Conservation (phyloP, 768 basidiomycete species). For the Rhizopogon roseolus region DNA sequence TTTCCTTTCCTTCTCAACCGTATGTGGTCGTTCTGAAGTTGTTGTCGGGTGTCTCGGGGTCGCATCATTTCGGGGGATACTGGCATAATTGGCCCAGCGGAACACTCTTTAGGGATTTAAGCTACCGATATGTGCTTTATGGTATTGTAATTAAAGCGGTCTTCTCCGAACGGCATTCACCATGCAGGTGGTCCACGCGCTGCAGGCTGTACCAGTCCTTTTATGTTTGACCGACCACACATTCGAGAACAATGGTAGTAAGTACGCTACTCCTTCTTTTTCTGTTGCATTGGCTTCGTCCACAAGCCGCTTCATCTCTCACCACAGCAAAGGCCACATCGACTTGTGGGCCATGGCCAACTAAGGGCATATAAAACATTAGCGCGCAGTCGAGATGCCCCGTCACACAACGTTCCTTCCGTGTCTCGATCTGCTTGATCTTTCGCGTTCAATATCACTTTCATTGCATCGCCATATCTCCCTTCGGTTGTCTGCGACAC, state of each 20-base stretch:
- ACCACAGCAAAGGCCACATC: background rate
- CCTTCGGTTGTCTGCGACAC: slow-evolving; percentile 17
- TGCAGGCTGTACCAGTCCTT: too few species aligned
- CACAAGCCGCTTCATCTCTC: background rate
- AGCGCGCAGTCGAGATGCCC: background rate
- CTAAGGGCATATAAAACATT: background rate
- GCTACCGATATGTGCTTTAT: background rate
- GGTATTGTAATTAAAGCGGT: background rate
- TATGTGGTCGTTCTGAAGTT: background rate
- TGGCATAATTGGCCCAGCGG: background rate
- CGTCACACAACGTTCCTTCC: background rate
- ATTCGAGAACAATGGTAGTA: background rate
- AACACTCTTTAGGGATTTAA: background rate
- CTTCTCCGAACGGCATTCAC: background rate
- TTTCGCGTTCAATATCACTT: slow-evolving; percentile 2
- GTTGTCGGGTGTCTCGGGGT: too few species aligned
- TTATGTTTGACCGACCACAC: background rate
- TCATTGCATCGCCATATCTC: slow-evolving; percentile 4
- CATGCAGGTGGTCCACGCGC: background rate
- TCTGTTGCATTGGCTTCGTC: background rate
- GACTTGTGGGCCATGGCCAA: background rate
- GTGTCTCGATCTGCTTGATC: slow-evolving; percentile 1
- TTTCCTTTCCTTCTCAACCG: background rate
- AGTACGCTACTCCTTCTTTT: background rate
- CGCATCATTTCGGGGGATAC: too few species aligned